phyloP scores from a whole-genome alignment of 1,284 basidiomycete species.

The Apiotrichum montevideense region DNA sequence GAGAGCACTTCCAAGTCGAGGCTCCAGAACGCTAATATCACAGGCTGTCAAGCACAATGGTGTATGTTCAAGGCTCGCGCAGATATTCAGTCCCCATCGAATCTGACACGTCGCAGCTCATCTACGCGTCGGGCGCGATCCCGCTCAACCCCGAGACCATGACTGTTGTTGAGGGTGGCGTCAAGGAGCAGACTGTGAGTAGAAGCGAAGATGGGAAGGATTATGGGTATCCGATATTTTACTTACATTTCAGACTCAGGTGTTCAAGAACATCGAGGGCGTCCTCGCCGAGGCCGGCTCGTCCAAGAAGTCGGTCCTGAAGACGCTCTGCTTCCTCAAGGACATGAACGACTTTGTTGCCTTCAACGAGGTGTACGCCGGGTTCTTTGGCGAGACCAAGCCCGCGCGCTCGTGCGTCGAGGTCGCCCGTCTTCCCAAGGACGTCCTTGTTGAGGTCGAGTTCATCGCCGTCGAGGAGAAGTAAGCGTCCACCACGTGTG shows the following conservation, averaged over 20 bases:
- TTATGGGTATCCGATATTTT: no score
- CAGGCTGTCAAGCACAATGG: constrained; percentile 82
- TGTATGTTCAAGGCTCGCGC: constrained; percentile 28
- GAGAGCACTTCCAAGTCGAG: no score
- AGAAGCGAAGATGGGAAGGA: no score
- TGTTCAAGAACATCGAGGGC: constrained; percentile 75
- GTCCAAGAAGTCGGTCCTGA: constrained; percentile 68
- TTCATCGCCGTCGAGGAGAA: constrained; percentile 57
- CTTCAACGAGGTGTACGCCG: constrained; percentile 68
- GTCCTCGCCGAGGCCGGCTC: constrained; percentile 79
- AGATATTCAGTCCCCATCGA: no score
- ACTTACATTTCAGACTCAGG: constrained; percentile 54
- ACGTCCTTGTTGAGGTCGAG: constrained; percentile 86
- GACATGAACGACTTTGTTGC: constrained; percentile 82
- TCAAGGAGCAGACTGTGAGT: constrained; percentile 69
- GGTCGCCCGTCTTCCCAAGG: constrained; percentile 68
- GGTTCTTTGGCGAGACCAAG: constrained; percentile 82
- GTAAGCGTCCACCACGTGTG: neutral
- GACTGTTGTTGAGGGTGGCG: constrained; percentile 68
- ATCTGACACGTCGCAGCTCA: constrained; percentile 45
- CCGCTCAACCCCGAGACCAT: constrained; percentile 71
- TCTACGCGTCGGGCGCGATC: constrained; percentile 87
- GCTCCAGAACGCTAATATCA: neutral
- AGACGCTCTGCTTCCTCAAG: constrained; percentile 89
- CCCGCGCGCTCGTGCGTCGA: constrained; percentile 88